These are phyloP conservation scores for Wickerhamiella sergipiensis DNA, from an alignment of 805 yeast genomes.

Conservation along the genomic window DNA sequence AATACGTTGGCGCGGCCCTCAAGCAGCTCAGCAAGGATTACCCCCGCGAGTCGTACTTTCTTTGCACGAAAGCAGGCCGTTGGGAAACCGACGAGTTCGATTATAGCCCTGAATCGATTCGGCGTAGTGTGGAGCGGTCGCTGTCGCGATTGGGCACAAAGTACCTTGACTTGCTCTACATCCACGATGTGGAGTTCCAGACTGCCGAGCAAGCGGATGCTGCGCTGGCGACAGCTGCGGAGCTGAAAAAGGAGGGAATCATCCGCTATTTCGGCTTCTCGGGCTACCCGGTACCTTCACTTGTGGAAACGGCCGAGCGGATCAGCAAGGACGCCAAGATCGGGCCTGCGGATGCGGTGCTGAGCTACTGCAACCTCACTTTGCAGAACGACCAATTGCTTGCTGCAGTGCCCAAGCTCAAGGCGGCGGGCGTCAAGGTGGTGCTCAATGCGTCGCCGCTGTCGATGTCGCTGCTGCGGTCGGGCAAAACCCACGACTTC, in stretches of 20 bases:
- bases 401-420: conserved; percentile 35
- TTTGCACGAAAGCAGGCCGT: conserved; percentile 84
- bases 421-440: conserved; percentile 37
- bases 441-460: conserved; percentile 76
- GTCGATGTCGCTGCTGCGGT: conserved; percentile 72
- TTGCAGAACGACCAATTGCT: conserved; percentile 54
- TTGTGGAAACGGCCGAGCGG: conserved; percentile 37
- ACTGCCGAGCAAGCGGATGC: conserved; percentile 37
- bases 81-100: conserved; percentile 56
- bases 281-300: conserved; percentile 71
- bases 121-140: conserved; percentile 52
- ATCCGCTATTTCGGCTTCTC: conserved; percentile 61
- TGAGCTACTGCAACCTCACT: conserved; percentile 73
- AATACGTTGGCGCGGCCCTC: conserved; percentile 55
- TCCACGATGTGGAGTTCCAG: conserved; percentile 84
- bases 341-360: conserved; percentile 48
- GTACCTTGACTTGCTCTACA: conserved; percentile 68
- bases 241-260: conserved; percentile 48
- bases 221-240: conserved; percentile 49
- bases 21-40: conserved; percentile 25
- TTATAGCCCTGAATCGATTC: conserved; percentile 48
- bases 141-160: conserved; percentile 47
- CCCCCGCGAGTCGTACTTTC: conserved; percentile 48
- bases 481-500: conserved; percentile 52
- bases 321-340: conserved; percentile 32